These are phyloP conservation scores for Ramularia endophylla DNA, from an alignment of 2,329 filamentous ascomycete species.

Conservation along the genomic window DNA sequence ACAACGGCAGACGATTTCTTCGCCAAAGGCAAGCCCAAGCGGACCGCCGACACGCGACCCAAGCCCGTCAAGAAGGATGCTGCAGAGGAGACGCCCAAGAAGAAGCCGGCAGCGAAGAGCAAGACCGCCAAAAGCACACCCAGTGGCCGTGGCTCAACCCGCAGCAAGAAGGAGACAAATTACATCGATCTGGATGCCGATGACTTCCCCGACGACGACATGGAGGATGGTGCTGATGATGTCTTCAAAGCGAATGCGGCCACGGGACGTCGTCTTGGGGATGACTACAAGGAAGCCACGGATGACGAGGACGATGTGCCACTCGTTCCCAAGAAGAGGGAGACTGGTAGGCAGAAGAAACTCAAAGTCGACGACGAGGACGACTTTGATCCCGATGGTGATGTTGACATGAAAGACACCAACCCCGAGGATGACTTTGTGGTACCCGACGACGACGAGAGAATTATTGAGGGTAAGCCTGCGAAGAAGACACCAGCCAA, in stretches of 20 bases:
- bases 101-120: slow-evolving; percentile 30
- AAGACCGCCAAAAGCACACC: slow-evolving; percentile 32
- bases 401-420: slow-evolving; percentile 50
- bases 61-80: slow-evolving; percentile 18
- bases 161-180: slow-evolving; percentile 39
- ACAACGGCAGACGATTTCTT: slow-evolving; percentile 61
- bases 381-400: slow-evolving; percentile 37
- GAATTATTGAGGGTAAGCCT: slow-evolving; percentile 35
- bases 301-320: slow-evolving; percentile 61
- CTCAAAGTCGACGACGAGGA: slow-evolving; percentile 33
- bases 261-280: slow-evolving; percentile 49
- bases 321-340: slow-evolving; percentile 46
- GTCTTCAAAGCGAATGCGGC: slow-evolving; percentile 72
- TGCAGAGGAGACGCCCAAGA: slow-evolving; percentile 34
- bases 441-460: slow-evolving; percentile 39
- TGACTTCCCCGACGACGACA: slow-evolving; percentile 35
- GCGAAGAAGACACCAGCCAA: slow-evolving; percentile 31
- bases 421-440: slow-evolving; percentile 42
- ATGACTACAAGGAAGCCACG: slow-evolving; percentile 65
- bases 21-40: slow-evolving; percentile 49
- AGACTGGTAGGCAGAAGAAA: slow-evolving; percentile 17
- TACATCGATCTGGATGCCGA: slow-evolving; percentile 30
- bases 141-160: slow-evolving; percentile 32
- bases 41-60: slow-evolving; percentile 35
- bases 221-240: slow-evolving; percentile 60